phyloP scores from a whole-genome alignment of 768 basidiomycete genomes.

The Pleurotus citrinopileatus region DNA sequence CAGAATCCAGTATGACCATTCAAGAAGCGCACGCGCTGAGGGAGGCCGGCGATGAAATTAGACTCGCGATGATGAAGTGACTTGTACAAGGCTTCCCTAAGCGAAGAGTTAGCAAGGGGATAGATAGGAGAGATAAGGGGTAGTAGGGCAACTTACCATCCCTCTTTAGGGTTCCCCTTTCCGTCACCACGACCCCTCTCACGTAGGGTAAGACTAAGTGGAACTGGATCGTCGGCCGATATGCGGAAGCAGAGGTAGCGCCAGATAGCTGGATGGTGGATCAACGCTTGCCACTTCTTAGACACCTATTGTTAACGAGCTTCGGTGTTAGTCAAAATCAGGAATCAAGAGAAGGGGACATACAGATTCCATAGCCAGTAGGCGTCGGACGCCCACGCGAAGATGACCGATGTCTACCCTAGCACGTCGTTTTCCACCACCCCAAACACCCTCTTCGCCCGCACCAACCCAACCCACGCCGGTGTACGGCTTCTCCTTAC shows the following conservation, averaged over 20 bases:
- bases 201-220: constrained; percentile 53
- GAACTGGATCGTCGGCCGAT: constrained; percentile 69
- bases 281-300: constrained; percentile 40
- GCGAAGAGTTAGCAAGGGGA: not conserved
- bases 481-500: not conserved
- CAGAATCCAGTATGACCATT: constrained; percentile 86
- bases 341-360: constrained; percentile 29
- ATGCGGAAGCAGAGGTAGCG: constrained; percentile 70
- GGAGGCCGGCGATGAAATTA: constrained; percentile 74
- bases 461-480: constrained; percentile 2
- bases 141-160: constrained; percentile 60
- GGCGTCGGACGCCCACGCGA: constrained; percentile 48
- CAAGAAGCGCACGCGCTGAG: constrained; percentile 76
- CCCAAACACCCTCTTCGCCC: constrained; percentile 8
- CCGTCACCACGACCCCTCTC: constrained; percentile 5
- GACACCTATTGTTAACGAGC: constrained; percentile 31
- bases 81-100: constrained; percentile 64
- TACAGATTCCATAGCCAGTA: constrained; percentile 59
- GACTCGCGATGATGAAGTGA: constrained; percentile 82
- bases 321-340: constrained; percentile 24
- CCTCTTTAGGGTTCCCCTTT: constrained; percentile 32
- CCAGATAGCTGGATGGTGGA: constrained; percentile 74
- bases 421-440: not conserved
- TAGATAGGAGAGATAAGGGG: not conserved
- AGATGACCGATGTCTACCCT: not conserved